These are phyloP conservation scores for Ascochyta fabae DNA, from an alignment of 2,329 filamentous ascomycete species.

Conservation along the genomic window DNA sequence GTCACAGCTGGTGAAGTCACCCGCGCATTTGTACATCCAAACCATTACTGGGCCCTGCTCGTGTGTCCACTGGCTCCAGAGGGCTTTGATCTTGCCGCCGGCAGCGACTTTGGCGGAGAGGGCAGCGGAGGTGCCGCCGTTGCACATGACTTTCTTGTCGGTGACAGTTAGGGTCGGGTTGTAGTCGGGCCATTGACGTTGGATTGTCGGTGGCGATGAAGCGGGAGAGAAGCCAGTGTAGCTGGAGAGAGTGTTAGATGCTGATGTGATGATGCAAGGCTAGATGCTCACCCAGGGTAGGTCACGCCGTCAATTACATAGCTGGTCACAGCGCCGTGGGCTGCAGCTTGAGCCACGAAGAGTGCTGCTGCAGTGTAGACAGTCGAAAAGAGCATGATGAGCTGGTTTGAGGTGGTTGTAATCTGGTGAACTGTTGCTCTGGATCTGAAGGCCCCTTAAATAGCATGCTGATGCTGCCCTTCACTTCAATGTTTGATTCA, in stretches of 20 bases:
- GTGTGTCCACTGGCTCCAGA: slow-evolving; percentile 66
- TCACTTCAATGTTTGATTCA: background rate
- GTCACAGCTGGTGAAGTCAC: slow-evolving; percentile 57
- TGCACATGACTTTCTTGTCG: slow-evolving; percentile 62
- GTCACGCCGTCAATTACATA: slow-evolving; percentile 44
- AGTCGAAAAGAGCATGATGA: slow-evolving; percentile 48
- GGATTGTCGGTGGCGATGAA: slow-evolving; percentile 59
- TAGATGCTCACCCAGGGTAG: slow-evolving; percentile 36
- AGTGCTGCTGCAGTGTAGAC: slow-evolving; percentile 43
- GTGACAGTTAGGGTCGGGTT: slow-evolving; percentile 60
- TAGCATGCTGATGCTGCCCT: background rate
- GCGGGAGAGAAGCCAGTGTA: slow-evolving; percentile 61
- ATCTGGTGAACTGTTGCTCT: background rate
- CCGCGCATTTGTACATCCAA: slow-evolving; percentile 59
- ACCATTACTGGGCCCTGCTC: slow-evolving; percentile 66
- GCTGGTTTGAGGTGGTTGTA: slow-evolving; percentile 10
- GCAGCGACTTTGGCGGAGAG: slow-evolving; percentile 57
- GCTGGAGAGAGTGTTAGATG: slow-evolving; percentile 49
- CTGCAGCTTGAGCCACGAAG: slow-evolving; percentile 38
- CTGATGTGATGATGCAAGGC: slow-evolving; percentile 31
- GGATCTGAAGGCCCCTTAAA: slow-evolving; percentile 1
- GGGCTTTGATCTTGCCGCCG: slow-evolving; percentile 59
- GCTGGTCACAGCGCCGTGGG: slow-evolving; percentile 46
- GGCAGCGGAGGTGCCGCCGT: slow-evolving; percentile 53
- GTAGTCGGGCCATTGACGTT: slow-evolving; percentile 65